Evolutionary conservation across 768 basidiomycete species (phyloP).

Genomic region (Russula ochroleuca): DNA sequence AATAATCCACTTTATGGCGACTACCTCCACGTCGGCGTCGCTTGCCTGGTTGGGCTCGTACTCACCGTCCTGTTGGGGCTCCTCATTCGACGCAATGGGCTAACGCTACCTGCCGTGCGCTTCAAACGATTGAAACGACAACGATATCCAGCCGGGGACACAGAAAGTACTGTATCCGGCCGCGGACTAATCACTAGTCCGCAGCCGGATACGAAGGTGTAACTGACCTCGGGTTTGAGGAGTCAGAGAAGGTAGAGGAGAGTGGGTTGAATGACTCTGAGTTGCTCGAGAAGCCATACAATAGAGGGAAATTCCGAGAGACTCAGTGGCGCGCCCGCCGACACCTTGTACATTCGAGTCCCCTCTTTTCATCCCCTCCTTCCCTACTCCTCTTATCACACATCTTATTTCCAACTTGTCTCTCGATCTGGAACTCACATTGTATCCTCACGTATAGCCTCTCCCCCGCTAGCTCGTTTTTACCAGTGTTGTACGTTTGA

Average conservation of each 20-base stretch:
- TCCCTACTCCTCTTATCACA: conserved; percentile 13
- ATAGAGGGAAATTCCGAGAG: not conserved
- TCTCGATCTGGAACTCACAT: conserved; percentile 15
- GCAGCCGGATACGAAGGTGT: too few species aligned
- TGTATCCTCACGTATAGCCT: conserved; percentile 26
- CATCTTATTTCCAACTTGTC: not conserved
- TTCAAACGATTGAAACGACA: not conserved
- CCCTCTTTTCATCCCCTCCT: conserved; percentile 6
- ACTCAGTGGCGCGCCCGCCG: conserved; percentile 4
- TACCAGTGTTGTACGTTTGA: conserved; percentile 15
- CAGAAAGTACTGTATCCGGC: not conserved
- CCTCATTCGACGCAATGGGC: conserved; percentile 19
- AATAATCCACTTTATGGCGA: conserved; percentile 4
- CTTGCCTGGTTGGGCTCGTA: conserved; percentile 12
- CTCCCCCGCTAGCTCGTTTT: conserved; percentile 14
- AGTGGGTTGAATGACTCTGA: not conserved
- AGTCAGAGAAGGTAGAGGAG: not conserved
- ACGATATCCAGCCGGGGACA: not conserved
- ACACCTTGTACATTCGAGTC: not conserved
- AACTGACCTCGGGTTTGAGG: not conserved
- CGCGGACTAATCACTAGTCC: too few species aligned
- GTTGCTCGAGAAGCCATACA: conserved; percentile 2
- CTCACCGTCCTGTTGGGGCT: conserved; percentile 17
- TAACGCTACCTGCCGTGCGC: not conserved
- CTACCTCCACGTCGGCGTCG: conserved; percentile 21